Evolutionary conservation across 345 rosid species (phyloP).

Genomic region (Eucalyptus sp.): DNA sequence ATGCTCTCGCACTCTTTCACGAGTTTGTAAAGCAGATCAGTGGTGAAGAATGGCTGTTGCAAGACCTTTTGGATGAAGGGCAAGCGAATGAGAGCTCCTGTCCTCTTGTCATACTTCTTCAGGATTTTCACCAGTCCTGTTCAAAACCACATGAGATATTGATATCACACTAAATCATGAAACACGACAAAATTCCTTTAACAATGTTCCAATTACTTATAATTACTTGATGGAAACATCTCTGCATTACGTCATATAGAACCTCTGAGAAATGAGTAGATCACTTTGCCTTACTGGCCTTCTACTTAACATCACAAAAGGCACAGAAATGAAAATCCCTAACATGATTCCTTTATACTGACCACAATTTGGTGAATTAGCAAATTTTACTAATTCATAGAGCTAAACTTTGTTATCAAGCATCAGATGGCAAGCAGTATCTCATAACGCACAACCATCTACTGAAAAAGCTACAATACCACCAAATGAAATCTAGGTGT

Average conservation of each 20-base stretch:
- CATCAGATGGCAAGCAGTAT: not conserved
- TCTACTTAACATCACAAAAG: not conserved
- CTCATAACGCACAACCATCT: not conserved
- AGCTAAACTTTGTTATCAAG: not conserved
- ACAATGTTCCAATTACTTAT: not conserved
- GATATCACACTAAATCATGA: not conserved
- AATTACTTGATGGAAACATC: not conserved
- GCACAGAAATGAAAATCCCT: not conserved
- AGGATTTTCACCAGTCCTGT: constrained; percentile 89
- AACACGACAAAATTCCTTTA: not conserved
- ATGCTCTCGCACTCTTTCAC: constrained; percentile 73
- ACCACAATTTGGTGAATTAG: not conserved
- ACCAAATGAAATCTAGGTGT: not conserved
- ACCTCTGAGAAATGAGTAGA: not conserved
- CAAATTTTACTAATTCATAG: not conserved
- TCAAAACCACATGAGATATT: not conserved
- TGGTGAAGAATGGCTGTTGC: constrained; percentile 91
- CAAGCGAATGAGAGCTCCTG: constrained; percentile 81
- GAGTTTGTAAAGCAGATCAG: constrained; percentile 75
- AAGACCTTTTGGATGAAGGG: constrained; percentile 91
- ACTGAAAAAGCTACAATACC: not conserved
- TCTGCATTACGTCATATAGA: not conserved
- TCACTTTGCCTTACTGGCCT: not conserved
- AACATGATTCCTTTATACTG: not conserved
- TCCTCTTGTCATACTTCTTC: constrained; percentile 92